Percentiles rank a stretch among this genome's conserved stretches.
Conservation (phyloP, 1,284 basidiomycete species). For the Cutaneotrichosporon cyanovorans region DNA sequence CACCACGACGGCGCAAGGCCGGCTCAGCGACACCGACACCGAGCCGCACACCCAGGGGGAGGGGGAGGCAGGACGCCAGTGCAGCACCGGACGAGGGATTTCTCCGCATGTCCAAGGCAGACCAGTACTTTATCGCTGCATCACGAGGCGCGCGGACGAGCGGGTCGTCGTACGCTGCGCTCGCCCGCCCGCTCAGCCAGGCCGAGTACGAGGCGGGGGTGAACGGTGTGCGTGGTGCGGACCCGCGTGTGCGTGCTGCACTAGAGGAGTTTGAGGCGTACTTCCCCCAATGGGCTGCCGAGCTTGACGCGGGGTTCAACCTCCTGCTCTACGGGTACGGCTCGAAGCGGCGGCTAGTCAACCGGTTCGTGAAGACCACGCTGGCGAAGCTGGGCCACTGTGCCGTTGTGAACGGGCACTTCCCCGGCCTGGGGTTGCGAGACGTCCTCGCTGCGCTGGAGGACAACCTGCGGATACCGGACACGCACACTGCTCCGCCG, state of each 20-base stretch:
- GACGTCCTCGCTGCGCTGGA: slow-evolving; percentile 65
- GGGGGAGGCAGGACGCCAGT: slow-evolving; percentile 18
- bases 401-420: slow-evolving; percentile 71
- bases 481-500: slow-evolving; percentile 43
- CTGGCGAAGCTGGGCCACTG: slow-evolving; percentile 60
- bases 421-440: slow-evolving; percentile 60
- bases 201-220: slow-evolving; percentile 33
- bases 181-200: slow-evolving; percentile 54
- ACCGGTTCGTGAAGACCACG: slow-evolving; percentile 57
- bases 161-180: slow-evolving; percentile 63
- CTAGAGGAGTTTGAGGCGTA: slow-evolving; percentile 10
- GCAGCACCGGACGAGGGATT: slow-evolving; percentile 33
- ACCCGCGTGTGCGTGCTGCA: slow-evolving; percentile 24
- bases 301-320: slow-evolving; percentile 75
- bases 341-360: slow-evolving; percentile 67
- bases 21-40: slow-evolving; percentile 7
- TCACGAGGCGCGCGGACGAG: slow-evolving; percentile 63
- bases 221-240: background rate
- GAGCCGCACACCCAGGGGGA: slow-evolving; percentile 1
- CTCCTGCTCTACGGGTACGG: slow-evolving; percentile 79
- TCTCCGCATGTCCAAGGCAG: slow-evolving; percentile 52
- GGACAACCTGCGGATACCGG: slow-evolving; percentile 28
- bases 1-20: slow-evolving; percentile 14
- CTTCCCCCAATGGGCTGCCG: slow-evolving; percentile 54
- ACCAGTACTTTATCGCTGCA: slow-evolving; percentile 66